phyloP scores from a whole-genome alignment of 495 filamentous ascomycete genomes.

The Tuber magnatum region DNA sequence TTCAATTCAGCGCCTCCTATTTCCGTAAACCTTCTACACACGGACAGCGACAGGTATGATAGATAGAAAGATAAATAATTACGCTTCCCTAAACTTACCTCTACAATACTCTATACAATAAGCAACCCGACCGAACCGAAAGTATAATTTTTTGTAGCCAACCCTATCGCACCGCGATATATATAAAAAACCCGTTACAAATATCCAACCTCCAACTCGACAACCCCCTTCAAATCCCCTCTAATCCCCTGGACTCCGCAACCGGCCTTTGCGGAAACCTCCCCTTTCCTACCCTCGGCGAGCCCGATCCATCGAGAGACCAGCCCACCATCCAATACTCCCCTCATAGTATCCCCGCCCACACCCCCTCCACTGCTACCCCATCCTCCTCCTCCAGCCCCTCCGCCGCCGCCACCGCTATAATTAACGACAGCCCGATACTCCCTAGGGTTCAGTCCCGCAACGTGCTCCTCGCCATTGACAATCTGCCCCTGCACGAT shows the following conservation, averaged over 20 bases:
- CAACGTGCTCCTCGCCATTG: slow-evolving; percentile 64
- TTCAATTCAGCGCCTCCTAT: background rate
- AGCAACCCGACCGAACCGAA: background rate
- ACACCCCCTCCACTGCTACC: slow-evolving; percentile 49
- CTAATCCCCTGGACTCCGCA: slow-evolving; percentile 53
- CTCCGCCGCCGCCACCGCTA: slow-evolving; percentile 55
- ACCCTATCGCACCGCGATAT: background rate
- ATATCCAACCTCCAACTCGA: slow-evolving; percentile 52
- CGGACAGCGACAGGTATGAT: background rate
- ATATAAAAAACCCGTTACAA: slow-evolving; percentile 6
- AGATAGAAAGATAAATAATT: background rate
- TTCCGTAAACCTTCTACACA: background rate
- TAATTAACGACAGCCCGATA: slow-evolving; percentile 54
- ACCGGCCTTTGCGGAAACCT: slow-evolving; percentile 62
- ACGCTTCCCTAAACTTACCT: background rate
- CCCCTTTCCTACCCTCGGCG: slow-evolving; percentile 57
- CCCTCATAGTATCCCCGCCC: slow-evolving; percentile 50
- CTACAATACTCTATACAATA: background rate
- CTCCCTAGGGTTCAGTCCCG: slow-evolving; percentile 72
- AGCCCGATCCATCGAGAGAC: slow-evolving; percentile 63
- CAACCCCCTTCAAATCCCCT: slow-evolving; percentile 55
- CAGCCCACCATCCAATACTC: slow-evolving; percentile 57
- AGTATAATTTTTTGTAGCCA: background rate
- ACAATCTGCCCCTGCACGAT: slow-evolving; percentile 74
- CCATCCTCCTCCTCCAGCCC: slow-evolving; percentile 45